Evolutionary conservation across 2,329 filamentous ascomycete species (phyloP).

Genomic region (Fusarium brachygibbosum): DNA sequence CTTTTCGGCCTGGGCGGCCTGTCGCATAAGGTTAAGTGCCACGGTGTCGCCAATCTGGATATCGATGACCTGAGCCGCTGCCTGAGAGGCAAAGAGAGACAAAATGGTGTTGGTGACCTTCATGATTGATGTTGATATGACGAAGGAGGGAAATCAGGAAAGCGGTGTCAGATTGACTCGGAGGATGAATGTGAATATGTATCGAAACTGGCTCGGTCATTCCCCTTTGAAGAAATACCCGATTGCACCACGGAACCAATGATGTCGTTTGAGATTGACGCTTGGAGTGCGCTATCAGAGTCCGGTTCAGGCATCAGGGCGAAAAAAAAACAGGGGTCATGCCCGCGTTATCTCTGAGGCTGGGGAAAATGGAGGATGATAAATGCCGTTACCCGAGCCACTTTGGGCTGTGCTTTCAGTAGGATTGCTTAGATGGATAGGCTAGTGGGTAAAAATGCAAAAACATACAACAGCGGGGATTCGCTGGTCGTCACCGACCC

Average conservation of each 20-base stretch:
- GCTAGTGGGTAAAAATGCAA: no score
- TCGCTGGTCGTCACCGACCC: conserved; percentile 12
- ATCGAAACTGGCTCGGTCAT: conserved; percentile 2
- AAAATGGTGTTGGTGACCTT: conserved; percentile 10
- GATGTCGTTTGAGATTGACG: neutral
- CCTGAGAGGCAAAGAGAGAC: conserved; percentile 13
- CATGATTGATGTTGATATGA: conserved; percentile 1
- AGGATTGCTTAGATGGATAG: no score
- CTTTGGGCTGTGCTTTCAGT: neutral
- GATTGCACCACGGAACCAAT: neutral
- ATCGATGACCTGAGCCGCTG: conserved; percentile 23
- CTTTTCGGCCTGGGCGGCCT: conserved; percentile 11
- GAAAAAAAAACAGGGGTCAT: neutral
- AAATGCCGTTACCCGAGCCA: neutral
- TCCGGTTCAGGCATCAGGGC: neutral
- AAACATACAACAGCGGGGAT: conserved; percentile 13
- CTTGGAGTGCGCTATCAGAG: neutral
- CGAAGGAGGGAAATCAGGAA: neutral
- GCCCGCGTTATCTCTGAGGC: neutral
- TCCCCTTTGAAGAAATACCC: conserved; percentile 7
- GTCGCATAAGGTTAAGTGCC: neutral
- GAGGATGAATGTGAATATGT: conserved; percentile 8
- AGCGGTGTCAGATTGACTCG: neutral
- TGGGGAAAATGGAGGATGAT: neutral
- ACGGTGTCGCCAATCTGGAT: conserved; percentile 26